Evolutionary conservation across 176 grass and related monocot species (phyloP).

Genomic region (Alloteropsis semialata): DNA sequence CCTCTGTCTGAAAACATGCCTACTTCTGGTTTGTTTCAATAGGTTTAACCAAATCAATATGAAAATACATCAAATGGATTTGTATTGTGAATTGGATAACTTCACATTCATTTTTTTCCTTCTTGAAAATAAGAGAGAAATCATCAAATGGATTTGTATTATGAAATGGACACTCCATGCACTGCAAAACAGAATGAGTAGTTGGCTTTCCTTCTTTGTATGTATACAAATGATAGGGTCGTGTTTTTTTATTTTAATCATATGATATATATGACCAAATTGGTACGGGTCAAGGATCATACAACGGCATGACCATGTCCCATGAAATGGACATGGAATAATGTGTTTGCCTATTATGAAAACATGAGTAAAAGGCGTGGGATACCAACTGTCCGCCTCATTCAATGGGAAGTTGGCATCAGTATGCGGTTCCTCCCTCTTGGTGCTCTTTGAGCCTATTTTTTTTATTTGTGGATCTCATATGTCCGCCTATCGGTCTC

Average conservation of each 20-base stretch:
- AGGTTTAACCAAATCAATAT: no score
- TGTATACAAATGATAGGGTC: no score
- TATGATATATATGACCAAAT: neutral
- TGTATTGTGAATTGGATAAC: no score
- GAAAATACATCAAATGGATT: no score
- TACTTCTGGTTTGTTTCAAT: no score
- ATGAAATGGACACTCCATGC: no score
- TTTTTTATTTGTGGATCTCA: neutral
- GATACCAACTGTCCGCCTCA: conserved; percentile 32
- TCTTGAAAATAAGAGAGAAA: no score
- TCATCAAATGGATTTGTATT: no score
- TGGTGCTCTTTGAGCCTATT: neutral
- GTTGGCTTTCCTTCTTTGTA: no score
- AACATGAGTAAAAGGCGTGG: conserved; percentile 11
- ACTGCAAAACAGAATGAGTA: no score
- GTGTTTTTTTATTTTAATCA: neutral
- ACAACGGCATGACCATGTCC: neutral
- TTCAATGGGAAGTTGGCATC: neutral
- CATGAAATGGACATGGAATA: conserved; percentile 11
- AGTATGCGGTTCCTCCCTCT: neutral
- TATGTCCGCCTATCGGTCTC: neutral
- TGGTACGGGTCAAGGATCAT: neutral
- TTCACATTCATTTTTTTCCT: no score
- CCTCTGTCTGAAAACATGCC: no score
- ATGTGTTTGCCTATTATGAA: neutral